Evolutionary conservation across 495 filamentous ascomycete genomes (phyloP), one percentile per base, ranked within the genome.

Genomic region (Filosporella fistucella): DNA sequence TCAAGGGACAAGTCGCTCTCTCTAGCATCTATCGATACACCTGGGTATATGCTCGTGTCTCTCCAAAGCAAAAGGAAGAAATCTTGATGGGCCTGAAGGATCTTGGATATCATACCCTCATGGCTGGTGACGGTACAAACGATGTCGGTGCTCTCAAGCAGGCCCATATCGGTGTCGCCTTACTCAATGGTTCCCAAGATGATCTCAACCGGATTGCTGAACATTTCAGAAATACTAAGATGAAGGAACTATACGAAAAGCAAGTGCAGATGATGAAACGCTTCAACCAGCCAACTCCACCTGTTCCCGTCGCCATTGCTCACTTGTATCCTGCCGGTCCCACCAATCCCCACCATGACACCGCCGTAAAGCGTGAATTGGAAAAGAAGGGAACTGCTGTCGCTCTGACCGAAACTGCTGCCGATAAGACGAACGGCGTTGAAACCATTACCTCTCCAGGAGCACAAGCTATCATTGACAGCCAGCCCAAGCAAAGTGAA

Each of bases 171-270:
- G 93, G 93, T 60, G 88, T 97, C 54, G 93, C 93, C 11, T 82
- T 99, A 28, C 77, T 99, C 48, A 99, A 99, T 63, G 93, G 93
- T 24, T 91, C 93, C 1, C 83, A 82, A 59, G 85, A 96, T 2
- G 93, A 96, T 62, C 74, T 99, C 30, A 84, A 84, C 37, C 85
- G 82, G 58, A 99, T 99, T 52, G 82, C 85, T 12, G 91, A 97
- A 53, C 89, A 99, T 65, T 86, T 86, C 55, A 82, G 93, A 36
- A 90, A 84, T 52, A 94, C 86, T 28, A 95, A 90, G 75, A 94
- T 99, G 84, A 97, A 96, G 74, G 91, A 96, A 53, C 77, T 99
- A 33, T 99, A 99, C 57, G 89, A 99, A 69, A 96, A 97, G 71
- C 93, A 99, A 63, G 75, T 83, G 37, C 65, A 75, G 29, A 77